Conservation (phyloP, 345 rosid species). For the Ceriops zippeliana region DNA sequence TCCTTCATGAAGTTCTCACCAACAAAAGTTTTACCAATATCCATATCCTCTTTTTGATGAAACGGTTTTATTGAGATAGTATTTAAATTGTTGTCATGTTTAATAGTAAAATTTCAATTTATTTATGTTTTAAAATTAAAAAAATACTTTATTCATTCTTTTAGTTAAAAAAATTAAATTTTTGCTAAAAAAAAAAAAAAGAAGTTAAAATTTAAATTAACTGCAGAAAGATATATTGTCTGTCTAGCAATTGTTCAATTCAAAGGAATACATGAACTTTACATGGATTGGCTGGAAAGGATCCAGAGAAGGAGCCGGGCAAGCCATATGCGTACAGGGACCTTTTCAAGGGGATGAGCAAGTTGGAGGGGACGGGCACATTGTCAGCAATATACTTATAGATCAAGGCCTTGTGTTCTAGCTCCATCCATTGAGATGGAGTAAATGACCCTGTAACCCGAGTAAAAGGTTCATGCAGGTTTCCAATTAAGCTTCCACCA, state of each 20-base stretch:
- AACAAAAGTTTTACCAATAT: too few species aligned
- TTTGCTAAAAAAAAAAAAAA: too few species aligned
- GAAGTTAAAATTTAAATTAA: too few species aligned
- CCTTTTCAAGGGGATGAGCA: slow-evolving; percentile 52
- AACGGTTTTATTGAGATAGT: too few species aligned
- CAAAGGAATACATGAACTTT: slow-evolving; percentile 24
- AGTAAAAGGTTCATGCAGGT: slow-evolving; percentile 47
- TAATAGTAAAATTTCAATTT: too few species aligned
- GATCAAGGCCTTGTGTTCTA: slow-evolving; percentile 74
- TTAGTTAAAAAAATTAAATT: too few species aligned
- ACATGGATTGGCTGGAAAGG: slow-evolving; percentile 16
- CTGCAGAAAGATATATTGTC: too few species aligned
- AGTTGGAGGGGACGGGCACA: slow-evolving; percentile 61
- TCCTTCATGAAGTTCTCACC: too few species aligned
- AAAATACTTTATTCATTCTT: too few species aligned
- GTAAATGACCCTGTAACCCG: slow-evolving; percentile 58
- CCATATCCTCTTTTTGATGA: too few species aligned
- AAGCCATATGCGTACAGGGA: slow-evolving; percentile 42
- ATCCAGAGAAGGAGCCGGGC: slow-evolving; percentile 18
- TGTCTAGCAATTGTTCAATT: neutral
- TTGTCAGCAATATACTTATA: slow-evolving; percentile 57
- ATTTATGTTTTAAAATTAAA: too few species aligned
- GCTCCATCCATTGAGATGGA: slow-evolving; percentile 63
- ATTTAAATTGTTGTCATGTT: too few species aligned
- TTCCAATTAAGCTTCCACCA: slow-evolving; percentile 44